Evolutionary conservation across 768 basidiomycete genomes (phyloP).

Genomic region (Chalciporus pseudorubinellus): DNA sequence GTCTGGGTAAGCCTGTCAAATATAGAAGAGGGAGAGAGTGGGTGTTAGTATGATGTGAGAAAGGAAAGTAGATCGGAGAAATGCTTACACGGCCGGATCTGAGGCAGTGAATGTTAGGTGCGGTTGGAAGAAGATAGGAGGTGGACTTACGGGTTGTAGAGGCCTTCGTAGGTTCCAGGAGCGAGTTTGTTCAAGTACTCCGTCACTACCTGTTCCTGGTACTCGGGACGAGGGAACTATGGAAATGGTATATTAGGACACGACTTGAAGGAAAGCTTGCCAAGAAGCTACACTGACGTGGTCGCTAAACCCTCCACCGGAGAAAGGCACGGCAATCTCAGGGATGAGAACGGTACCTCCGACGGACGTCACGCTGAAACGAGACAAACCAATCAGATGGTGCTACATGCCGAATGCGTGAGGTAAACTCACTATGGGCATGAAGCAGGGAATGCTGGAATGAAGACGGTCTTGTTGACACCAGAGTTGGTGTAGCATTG

Average conservation of each 20-base stretch:
- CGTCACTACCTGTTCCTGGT: constrained; percentile 47
- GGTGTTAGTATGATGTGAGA: constrained; percentile 2
- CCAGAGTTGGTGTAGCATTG: constrained; percentile 61
- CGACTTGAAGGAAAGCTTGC: neutral
- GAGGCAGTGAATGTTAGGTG: neutral
- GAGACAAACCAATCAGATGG: neutral
- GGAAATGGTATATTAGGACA: neutral
- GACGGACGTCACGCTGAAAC: constrained; percentile 66
- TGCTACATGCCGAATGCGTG: neutral
- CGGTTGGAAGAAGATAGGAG: neutral
- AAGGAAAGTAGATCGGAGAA: neutral
- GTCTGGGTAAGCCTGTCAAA: constrained; percentile 54
- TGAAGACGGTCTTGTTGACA: constrained; percentile 49
- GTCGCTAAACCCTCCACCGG: constrained; percentile 74
- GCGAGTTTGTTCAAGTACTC: constrained; percentile 46
- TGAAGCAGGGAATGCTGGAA: constrained; percentile 58
- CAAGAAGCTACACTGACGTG: constrained; percentile 40
- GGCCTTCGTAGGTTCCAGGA: constrained; percentile 49
- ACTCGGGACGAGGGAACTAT: constrained; percentile 53
- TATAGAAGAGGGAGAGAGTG: neutral
- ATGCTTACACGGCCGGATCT: constrained; percentile 55
- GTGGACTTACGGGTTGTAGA: constrained; percentile 54
- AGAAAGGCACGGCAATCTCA: constrained; percentile 59
- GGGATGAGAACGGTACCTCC: constrained; percentile 62
- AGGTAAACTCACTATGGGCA: constrained; percentile 50